Percentiles rank a stretch among this genome's conserved stretches.
Evolutionary conservation across 2,329 filamentous ascomycete genomes (phyloP).

Genomic region (Xylariaceae sp.): DNA sequence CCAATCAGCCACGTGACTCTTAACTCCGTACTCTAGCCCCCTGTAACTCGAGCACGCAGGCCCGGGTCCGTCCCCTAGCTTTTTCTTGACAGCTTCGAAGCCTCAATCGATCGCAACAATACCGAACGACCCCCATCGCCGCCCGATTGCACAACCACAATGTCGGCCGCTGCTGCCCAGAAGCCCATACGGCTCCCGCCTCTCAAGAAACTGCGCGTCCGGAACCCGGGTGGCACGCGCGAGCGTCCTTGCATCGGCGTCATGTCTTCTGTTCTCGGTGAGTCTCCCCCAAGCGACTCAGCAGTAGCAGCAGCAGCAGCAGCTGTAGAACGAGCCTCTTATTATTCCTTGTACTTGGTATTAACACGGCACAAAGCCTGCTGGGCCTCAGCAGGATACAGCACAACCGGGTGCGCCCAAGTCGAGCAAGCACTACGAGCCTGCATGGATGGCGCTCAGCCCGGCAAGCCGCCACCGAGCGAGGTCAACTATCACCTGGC

Average conservation of each 20-base stretch:
- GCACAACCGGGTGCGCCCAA: conserved; percentile 51
- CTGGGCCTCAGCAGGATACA: conserved; percentile 77
- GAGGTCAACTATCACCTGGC: conserved; percentile 89
- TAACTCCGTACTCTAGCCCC: no score
- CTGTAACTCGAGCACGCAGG: no score
- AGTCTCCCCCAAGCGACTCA: background rate
- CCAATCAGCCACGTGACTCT: no score
- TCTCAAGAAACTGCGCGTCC: conserved; percentile 50
- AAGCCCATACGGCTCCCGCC: conserved; percentile 56
- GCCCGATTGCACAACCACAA: no score
- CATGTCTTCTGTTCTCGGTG: conserved; percentile 56
- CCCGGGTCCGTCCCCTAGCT: no score
- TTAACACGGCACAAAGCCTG: no score
- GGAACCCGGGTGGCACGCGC: conserved; percentile 44
- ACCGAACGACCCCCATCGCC: no score
- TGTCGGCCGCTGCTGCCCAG: conserved; percentile 38
- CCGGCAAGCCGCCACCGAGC: conserved; percentile 56
- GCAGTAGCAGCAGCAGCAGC: no score
- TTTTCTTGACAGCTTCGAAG: no score
- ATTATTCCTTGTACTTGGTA: no score
- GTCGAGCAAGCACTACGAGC: conserved; percentile 57
- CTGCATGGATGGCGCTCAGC: conserved; percentile 77
- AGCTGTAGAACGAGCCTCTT: no score
- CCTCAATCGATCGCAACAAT: no score
- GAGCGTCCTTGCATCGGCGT: conserved; percentile 51